phyloP scores from a whole-genome alignment of 2,329 filamentous ascomycete genomes.

The Fusarium euwallaceae region DNA sequence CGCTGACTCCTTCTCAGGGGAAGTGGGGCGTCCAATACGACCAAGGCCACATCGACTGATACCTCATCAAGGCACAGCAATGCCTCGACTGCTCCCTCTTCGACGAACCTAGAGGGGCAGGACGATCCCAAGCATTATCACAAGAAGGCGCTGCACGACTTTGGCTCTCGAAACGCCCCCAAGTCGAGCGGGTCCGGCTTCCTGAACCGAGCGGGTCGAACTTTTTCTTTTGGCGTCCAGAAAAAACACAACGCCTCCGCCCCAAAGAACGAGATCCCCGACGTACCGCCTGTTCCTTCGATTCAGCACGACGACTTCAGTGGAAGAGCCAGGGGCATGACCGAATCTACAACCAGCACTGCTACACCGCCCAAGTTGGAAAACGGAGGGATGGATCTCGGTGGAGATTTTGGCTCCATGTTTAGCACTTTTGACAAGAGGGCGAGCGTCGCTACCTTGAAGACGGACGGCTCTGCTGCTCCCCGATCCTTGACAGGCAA shows the following conservation, averaged over 20 bases:
- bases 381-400: slow-evolving; percentile 63
- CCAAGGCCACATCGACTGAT: slow-evolving; percentile 70
- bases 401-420: slow-evolving; percentile 70
- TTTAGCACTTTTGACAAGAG: slow-evolving; percentile 69
- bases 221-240: slow-evolving; percentile 70
- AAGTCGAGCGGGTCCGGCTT: slow-evolving; percentile 66
- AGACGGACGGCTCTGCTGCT: slow-evolving; percentile 54
- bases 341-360: slow-evolving; percentile 66
- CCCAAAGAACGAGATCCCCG: slow-evolving; percentile 49
- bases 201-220: slow-evolving; percentile 68
- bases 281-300: slow-evolving; percentile 55
- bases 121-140: slow-evolving; percentile 50
- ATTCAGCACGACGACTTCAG: slow-evolving; percentile 50
- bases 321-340: slow-evolving; percentile 63
- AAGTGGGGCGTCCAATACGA: slow-evolving; percentile 72
- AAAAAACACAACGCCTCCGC: slow-evolving; percentile 60
- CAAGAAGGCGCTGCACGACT: slow-evolving; percentile 55
- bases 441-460: slow-evolving; percentile 63
- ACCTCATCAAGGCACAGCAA: slow-evolving; percentile 73
- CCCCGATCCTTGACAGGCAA: slow-evolving; percentile 62
- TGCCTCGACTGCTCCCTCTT: slow-evolving; percentile 72
- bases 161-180: slow-evolving; percentile 56
- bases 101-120: slow-evolving; percentile 57
- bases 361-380: slow-evolving; percentile 65
- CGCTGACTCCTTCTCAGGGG: slow-evolving; percentile 62